Base-by-base conservation (phyloP, 306 rosid genomes). In the Gastrolobium villosum region DNA sequence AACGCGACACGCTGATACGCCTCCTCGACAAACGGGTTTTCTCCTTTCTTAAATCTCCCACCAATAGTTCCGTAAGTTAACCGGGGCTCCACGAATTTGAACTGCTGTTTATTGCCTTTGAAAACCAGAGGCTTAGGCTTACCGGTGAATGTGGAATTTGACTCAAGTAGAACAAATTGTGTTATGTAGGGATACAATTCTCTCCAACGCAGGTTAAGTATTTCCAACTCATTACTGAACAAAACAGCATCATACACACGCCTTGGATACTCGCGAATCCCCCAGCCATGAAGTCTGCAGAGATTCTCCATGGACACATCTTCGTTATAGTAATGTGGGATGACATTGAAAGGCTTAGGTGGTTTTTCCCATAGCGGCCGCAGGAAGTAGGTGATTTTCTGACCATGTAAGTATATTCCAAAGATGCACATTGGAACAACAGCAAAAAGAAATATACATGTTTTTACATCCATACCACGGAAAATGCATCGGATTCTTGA, bases 251-350 rank as follows among this genome's bases (percentile, higher is more conserved):
- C 97, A 31, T 86, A 93, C 70, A 93, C 97, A 37, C 94, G 91
- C 72, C 97, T 87, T 1, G 97, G 97, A 70, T 77, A 90, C 54
- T 89, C 94, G 0, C 97, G 89, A 20, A 89, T 54, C 26, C 88
- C 86, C 97, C 97, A 93, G 71, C 97, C 97, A 78, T 93, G 97
- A 74, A 93, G 96, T 65, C 73, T 84, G 88, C 97, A 93, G 39
- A 81, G 91, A 64, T 87, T 89, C 81, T 86, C 94, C 97, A 89
- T 89, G 0, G 91, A 14, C 68, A 87, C 91, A 66, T 89, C 84
- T 74, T 83, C 87, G 20, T 87, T 88, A 32, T 93, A 90, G 70
- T 93, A 93, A 80, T 93, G 97, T 0, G 97, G 93, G 52, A 89
- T 88, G 32, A 89, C 88, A 62, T 86, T 67, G 76, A 93, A 93